These are phyloP conservation scores for Asterophora lycoperdoides DNA, from an alignment of 768 basidiomycete genomes.

Conservation along the genomic window DNA sequence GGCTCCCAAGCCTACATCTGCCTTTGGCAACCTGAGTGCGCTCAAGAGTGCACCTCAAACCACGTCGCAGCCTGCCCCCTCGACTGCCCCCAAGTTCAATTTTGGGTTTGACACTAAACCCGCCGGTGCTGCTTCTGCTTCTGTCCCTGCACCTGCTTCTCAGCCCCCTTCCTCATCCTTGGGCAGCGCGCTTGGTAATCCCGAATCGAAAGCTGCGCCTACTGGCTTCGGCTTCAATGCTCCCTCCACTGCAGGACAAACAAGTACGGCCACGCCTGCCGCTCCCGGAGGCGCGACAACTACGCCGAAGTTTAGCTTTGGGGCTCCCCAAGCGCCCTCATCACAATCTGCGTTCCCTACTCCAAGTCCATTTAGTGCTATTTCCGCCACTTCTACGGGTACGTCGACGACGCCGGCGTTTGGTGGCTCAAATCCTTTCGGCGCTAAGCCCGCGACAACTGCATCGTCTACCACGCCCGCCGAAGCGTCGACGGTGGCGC, in stretches of 20 bases:
- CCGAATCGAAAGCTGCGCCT: conserved; percentile 21
- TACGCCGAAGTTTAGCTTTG: conserved; percentile 17
- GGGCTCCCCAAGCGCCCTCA: background rate
- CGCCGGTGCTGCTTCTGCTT: conserved; percentile 7
- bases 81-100: conserved; percentile 32
- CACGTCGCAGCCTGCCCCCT: conserved; percentile 16
- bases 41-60: conserved; percentile 10
- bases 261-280: background rate
- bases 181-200: conserved; percentile 18
- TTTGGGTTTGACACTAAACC: conserved; percentile 27
- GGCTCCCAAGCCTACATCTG: conserved; percentile 19
- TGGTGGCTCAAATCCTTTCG: background rate
- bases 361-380: conserved; percentile 2
- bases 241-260: conserved; percentile 13
- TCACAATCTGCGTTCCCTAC: conserved; percentile 8
- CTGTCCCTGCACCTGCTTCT: conserved; percentile 9
- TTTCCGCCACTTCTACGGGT: background rate
- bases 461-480: background rate
- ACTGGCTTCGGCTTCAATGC: conserved; percentile 22
- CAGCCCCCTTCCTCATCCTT: conserved; percentile 15
- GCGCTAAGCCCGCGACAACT: background rate
- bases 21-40: conserved; percentile 16
- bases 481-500: too few species aligned
- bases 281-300: conserved; percentile 2
- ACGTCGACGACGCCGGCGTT: background rate